Percentiles rank a stretch among this genome's conserved stretches.
Evolutionary conservation across 83 land plant species (phyloP).

Genomic region (Diphasiastrum complanatum): DNA sequence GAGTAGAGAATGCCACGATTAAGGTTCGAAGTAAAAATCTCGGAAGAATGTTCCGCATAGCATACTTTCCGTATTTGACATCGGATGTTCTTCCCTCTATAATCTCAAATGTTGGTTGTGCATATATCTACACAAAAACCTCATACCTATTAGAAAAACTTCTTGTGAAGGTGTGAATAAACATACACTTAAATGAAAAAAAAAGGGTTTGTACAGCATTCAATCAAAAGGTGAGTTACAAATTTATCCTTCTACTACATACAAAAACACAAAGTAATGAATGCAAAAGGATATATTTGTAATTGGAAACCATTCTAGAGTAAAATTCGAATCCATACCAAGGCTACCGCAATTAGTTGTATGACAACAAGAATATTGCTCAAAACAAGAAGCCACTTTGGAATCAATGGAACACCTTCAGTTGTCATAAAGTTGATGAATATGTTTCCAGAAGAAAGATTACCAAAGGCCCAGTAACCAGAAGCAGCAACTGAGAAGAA

Average conservation of each 20-base stretch:
- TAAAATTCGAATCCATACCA: slow-evolving; percentile 40
- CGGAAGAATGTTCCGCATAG: slow-evolving; percentile 60
- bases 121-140: slow-evolving; percentile 51
- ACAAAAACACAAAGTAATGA: too few species aligned
- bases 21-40: slow-evolving; percentile 47
- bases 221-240: not conserved
- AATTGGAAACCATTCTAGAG: not conserved
- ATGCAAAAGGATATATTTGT: not conserved
- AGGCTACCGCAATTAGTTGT: slow-evolving; percentile 68
- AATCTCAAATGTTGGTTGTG: slow-evolving; percentile 84
- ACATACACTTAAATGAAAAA: too few species aligned
- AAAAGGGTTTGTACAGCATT: too few species aligned
- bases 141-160: not conserved
- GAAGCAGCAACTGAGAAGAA: slow-evolving; percentile 81
- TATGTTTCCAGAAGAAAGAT: slow-evolving; percentile 48
- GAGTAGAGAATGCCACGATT: slow-evolving; percentile 41
- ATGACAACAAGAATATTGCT: slow-evolving; percentile 48
- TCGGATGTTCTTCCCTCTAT: slow-evolving; percentile 50
- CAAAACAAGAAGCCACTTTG: slow-evolving; percentile 64
- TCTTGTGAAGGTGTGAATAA: not conserved
- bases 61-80: slow-evolving; percentile 40
- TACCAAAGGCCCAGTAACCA: slow-evolving; percentile 98
- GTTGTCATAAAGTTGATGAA: slow-evolving; percentile 52
- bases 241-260: too few species aligned
- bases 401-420: slow-evolving; percentile 41